Percentiles rank a stretch among this genome's conserved stretches.
Conservation (phyloP, 352 stramenopile species). For the Phytopythium ostracodes region DNA sequence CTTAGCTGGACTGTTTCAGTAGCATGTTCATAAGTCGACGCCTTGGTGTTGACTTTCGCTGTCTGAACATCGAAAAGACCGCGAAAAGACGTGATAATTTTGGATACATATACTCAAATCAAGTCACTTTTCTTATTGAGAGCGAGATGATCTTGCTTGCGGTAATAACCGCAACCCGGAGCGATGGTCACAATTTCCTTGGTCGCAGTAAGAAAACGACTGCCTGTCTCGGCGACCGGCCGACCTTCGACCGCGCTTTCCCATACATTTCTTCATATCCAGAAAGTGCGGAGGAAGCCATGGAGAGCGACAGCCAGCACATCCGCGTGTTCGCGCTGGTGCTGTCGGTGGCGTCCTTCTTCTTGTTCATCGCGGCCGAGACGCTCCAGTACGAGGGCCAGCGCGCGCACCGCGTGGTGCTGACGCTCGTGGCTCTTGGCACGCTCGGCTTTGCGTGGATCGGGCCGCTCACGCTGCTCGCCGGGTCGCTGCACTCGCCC, state of each 20-base stretch:
- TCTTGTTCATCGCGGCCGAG: constrained; percentile 56
- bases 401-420: constrained; percentile 19
- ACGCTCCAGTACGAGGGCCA: constrained; percentile 29
- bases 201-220: background rate
- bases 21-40: too few relatives aligned
- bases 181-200: background rate
- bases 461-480: constrained; percentile 49
- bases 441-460: constrained; percentile 54
- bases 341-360: constrained; percentile 50
- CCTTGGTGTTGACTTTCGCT: too few relatives aligned
- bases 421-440: constrained; percentile 42
- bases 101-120: background rate
- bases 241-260: too few relatives aligned
- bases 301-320: constrained; percentile 44
- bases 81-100: background rate
- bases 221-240: too few relatives aligned
- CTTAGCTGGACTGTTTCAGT: too few relatives aligned
- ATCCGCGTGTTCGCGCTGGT: constrained; percentile 50
- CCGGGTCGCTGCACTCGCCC: constrained; percentile 32
- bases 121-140: background rate
- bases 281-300: background rate
- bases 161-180: background rate
- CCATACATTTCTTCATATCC: too few relatives aligned
- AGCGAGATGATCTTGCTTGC: background rate
- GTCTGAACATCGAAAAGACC: background rate